These are phyloP conservation scores for Triangularia setosa DNA, from an alignment of 2,329 filamentous ascomycete genomes.

Conservation along the genomic window DNA sequence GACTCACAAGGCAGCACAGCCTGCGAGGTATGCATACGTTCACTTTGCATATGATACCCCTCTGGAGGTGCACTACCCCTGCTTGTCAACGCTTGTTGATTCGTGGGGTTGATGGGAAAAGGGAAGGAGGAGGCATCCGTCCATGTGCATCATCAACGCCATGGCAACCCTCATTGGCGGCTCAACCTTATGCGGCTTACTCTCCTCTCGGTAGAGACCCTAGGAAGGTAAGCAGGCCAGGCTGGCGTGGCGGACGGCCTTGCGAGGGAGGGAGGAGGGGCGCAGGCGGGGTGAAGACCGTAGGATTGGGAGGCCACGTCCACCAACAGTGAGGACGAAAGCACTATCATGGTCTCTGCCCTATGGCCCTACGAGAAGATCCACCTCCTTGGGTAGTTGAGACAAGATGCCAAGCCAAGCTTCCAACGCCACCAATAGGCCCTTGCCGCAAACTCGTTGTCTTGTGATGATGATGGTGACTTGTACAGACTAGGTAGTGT, in stretches of 20 bases:
- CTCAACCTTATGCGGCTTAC: background rate
- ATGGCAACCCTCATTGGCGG: background rate
- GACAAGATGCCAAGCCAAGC: too few species aligned
- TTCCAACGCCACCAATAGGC: too few species aligned
- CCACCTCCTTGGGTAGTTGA: too few species aligned
- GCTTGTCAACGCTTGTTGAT: background rate
- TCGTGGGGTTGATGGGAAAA: too few species aligned
- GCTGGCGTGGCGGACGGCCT: background rate
- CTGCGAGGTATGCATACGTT: background rate
- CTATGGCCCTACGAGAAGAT: too few species aligned
- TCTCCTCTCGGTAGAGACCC: background rate
- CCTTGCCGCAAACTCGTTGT: background rate
- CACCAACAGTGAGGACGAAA: background rate
- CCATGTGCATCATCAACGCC: background rate
- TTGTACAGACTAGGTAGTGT: background rate
- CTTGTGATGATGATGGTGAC: background rate
- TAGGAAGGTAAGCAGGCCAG: background rate
- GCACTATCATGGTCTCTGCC: background rate
- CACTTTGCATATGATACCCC: background rate
- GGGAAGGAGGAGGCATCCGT: background rate
- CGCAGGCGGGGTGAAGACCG: background rate
- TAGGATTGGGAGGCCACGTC: background rate
- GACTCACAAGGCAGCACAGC: background rate
- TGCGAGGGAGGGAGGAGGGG: background rate
- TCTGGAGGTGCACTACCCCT: background rate